Evolutionary conservation across 495 filamentous ascomycete species (phyloP).

Genomic region (Aspergillus cristatus): DNA sequence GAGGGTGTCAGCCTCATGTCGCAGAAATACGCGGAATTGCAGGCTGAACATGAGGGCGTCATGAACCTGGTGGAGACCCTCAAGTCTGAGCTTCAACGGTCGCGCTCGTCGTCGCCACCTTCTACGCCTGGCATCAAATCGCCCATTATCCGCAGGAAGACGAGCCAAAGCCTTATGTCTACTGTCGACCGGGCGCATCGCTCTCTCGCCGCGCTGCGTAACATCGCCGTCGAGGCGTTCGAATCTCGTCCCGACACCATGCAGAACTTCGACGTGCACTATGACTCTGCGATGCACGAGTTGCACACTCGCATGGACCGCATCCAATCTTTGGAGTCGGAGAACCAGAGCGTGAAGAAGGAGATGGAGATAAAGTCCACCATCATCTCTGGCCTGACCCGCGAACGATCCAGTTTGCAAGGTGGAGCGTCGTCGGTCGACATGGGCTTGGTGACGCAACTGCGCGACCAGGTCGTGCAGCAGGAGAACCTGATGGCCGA

Average conservation of each 20-base stretch:
- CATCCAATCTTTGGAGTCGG: slow-evolving; percentile 79
- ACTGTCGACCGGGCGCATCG: slow-evolving; percentile 86
- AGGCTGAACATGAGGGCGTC: slow-evolving; percentile 70
- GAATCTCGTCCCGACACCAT: slow-evolving; percentile 71
- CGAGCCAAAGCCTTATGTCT: slow-evolving; percentile 76
- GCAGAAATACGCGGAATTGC: slow-evolving; percentile 70
- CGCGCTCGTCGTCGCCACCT: slow-evolving; percentile 59
- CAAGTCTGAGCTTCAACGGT: slow-evolving; percentile 73
- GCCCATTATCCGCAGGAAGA: slow-evolving; percentile 76
- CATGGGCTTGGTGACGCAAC: slow-evolving; percentile 78
- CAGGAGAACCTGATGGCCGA: slow-evolving; percentile 71
- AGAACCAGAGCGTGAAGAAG: slow-evolving; percentile 73
- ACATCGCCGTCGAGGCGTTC: slow-evolving; percentile 78
- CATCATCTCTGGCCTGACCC: slow-evolving; percentile 87
- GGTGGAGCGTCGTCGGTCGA: slow-evolving; percentile 72
- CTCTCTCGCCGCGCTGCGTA: slow-evolving; percentile 81
- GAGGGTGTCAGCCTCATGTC: slow-evolving; percentile 59
- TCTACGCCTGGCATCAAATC: slow-evolving; percentile 43
- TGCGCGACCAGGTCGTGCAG: slow-evolving; percentile 80
- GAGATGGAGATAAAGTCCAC: slow-evolving; percentile 95
- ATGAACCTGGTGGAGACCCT: slow-evolving; percentile 81
- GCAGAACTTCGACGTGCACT: slow-evolving; percentile 86
- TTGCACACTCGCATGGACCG: slow-evolving; percentile 78
- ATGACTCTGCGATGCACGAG: slow-evolving; percentile 90
- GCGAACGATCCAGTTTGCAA: slow-evolving; percentile 83